These are phyloP conservation scores for Aureobasidium sp. DNA, from an alignment of 2,329 filamentous ascomycete genomes.

Conservation along the genomic window DNA sequence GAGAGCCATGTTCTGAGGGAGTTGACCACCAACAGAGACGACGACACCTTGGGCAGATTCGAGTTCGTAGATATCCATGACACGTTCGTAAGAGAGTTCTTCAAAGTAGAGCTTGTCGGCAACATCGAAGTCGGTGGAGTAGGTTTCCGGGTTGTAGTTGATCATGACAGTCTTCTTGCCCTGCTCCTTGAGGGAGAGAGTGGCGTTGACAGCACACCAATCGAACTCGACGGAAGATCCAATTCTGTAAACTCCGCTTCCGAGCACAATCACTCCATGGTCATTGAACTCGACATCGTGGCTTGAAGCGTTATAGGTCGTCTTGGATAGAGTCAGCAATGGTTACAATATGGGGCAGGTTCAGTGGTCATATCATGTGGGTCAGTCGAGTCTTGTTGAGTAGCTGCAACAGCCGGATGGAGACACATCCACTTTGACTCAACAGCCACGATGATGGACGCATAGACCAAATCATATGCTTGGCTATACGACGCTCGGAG, in stretches of 20 bases:
- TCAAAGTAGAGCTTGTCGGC: slow-evolving; percentile 95
- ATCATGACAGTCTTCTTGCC: slow-evolving; percentile 98
- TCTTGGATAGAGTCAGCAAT: too few species aligned
- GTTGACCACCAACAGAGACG: slow-evolving; percentile 90
- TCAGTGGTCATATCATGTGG: too few species aligned
- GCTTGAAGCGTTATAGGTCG: slow-evolving; percentile 57
- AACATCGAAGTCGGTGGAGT: slow-evolving; percentile 75
- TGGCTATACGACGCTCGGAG: too few species aligned
- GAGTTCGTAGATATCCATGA: slow-evolving; percentile 98
- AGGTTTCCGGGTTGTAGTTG: slow-evolving; percentile 62
- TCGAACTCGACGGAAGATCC: slow-evolving; percentile 98
- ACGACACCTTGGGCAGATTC: slow-evolving; percentile 81
- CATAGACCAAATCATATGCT: too few species aligned
- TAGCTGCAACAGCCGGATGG: too few species aligned
- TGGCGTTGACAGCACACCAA: slow-evolving; percentile 93
- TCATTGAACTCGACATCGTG: slow-evolving; percentile 94
- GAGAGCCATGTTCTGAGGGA: slow-evolving; percentile 95
- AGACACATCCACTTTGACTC: too few species aligned
- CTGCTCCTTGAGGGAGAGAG: slow-evolving; percentile 72
- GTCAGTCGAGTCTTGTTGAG: too few species aligned
- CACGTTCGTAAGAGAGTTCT: slow-evolving; percentile 90
- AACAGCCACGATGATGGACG: too few species aligned
- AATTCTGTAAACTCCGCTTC: slow-evolving; percentile 94
- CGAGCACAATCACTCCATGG: slow-evolving; percentile 80
- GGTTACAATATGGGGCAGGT: too few species aligned